These are phyloP conservation scores for Diplodia scrobiculata DNA, from an alignment of 2,329 filamentous ascomycete genomes.

Conservation along the genomic window DNA sequence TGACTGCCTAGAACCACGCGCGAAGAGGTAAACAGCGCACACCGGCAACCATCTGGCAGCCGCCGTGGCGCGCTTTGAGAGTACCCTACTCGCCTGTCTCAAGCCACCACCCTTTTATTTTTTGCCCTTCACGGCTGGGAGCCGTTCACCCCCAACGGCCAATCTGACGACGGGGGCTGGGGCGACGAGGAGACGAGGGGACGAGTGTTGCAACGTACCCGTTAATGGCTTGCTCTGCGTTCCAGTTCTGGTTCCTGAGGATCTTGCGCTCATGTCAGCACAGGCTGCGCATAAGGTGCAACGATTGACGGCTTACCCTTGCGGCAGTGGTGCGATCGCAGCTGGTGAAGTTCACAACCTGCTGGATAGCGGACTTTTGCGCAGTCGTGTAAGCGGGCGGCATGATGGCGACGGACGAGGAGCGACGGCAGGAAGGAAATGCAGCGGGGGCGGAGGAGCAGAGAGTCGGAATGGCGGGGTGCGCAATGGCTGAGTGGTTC, in stretches of 20 bases:
- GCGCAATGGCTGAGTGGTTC: constrained; percentile 22
- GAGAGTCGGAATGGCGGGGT: constrained; percentile 13
- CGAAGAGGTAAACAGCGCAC: constrained; percentile 15
- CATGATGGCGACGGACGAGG: constrained; percentile 40
- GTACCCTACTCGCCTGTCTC: constrained; percentile 10
- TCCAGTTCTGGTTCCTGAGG: constrained; percentile 52
- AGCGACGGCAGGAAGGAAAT: constrained; percentile 5
- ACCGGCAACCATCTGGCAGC: not conserved
- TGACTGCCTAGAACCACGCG: constrained; percentile 17
- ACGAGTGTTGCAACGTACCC: constrained; percentile 44
- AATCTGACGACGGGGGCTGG: not conserved
- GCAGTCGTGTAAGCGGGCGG: constrained; percentile 50
- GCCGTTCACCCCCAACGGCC: not conserved
- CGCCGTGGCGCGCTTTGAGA: constrained; percentile 7
- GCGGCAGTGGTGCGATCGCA: constrained; percentile 50
- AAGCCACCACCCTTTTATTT: not conserved
- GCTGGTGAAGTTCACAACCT: constrained; percentile 51
- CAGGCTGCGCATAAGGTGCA: not conserved
- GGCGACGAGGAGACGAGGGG: constrained; percentile 7
- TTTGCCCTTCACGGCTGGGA: not conserved
- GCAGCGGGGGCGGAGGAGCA: constrained; percentile 8
- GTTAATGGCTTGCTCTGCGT: constrained; percentile 50
- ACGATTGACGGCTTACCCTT: constrained; percentile 34
- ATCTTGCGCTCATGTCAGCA: constrained; percentile 36
- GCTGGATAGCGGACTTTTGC: constrained; percentile 51